A percentile compares a stretch with the other conserved stretches of the same genome.
Conservation (phyloP, 305 asterid species). For the Ajuga reptans region DNA sequence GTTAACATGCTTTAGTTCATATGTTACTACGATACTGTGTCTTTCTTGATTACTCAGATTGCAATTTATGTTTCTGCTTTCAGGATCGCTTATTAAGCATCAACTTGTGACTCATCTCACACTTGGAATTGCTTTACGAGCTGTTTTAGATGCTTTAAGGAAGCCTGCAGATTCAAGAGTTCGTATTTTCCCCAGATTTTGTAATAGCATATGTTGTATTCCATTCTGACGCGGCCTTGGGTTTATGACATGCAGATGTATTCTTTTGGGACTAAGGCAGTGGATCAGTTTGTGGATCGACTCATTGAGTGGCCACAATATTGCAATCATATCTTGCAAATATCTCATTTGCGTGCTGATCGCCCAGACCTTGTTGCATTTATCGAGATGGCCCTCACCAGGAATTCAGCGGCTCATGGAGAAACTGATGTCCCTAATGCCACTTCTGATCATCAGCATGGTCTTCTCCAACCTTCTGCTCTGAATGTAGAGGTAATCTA, state of each 20-base stretch:
- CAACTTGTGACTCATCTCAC: conserved; percentile 85
- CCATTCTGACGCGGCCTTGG: conserved; percentile 17
- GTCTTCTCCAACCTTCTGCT: conserved; percentile 40
- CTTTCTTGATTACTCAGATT: not conserved
- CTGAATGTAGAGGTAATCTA: conserved; percentile 54
- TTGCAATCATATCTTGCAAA: conserved; percentile 93
- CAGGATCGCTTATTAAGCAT: conserved; percentile 90
- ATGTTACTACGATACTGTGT: not conserved
- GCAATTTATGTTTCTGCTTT: conserved; percentile 22
- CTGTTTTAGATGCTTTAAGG: conserved; percentile 91
- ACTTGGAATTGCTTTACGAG: conserved; percentile 96
- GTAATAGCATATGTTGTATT: not conserved
- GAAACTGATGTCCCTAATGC: conserved; percentile 56
- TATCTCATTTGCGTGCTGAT: conserved; percentile 83
- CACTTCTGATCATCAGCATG: conserved; percentile 48
- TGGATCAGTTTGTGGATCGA: conserved; percentile 94
- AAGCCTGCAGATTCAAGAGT: conserved; percentile 96
- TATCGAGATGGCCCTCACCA: conserved; percentile 65
- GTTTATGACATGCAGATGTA: conserved; percentile 62
- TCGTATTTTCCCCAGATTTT: conserved; percentile 20
- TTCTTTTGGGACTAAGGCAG: conserved; percentile 82
- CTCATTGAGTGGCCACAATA: conserved; percentile 98
- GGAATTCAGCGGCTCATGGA: conserved; percentile 62
- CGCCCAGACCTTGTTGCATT: conserved; percentile 63
- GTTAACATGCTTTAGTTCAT: not conserved